Percentiles rank a stretch among this genome's conserved stretches.
phyloP scores from a whole-genome alignment of 768 basidiomycete genomes.

The Cyathus striatus region DNA sequence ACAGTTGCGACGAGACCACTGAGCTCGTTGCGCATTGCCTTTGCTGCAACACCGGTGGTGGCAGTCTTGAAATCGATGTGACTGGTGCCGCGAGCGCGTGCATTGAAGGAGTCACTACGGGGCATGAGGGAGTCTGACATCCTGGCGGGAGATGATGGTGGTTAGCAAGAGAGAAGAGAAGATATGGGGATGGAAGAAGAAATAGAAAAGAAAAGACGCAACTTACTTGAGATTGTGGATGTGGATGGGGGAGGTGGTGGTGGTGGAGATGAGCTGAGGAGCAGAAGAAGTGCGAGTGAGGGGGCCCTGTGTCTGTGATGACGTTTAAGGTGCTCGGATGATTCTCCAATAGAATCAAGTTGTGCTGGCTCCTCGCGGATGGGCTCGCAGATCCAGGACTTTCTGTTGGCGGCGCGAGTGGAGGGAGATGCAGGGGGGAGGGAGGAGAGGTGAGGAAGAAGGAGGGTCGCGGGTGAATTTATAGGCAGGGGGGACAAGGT shows the following conservation, averaged over 20 bases:
- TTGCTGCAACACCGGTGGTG: constrained; percentile 87
- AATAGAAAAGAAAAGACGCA: constrained; percentile 6
- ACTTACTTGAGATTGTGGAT: constrained; percentile 43
- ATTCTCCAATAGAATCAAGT: constrained; percentile 20
- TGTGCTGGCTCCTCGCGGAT: constrained; percentile 46
- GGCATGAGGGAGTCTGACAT: constrained; percentile 57
- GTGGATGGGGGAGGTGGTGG: constrained; percentile 55
- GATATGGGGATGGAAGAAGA: constrained; percentile 10
- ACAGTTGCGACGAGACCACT: constrained; percentile 87
- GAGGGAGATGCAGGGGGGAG: constrained; percentile 6
- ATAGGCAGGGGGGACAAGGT: no score
- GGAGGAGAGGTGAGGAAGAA: no score
- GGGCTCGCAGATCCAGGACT: constrained; percentile 36
- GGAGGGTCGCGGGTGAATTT: no score
- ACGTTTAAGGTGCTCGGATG: constrained; percentile 46
- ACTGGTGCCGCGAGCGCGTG: constrained; percentile 69
- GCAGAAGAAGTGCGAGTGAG: constrained; percentile 44
- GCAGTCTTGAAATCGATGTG: constrained; percentile 98
- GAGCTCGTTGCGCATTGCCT: constrained; percentile 98
- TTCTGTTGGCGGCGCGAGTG: constrained; percentile 17
- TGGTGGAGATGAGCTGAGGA: constrained; percentile 60
- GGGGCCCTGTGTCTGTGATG: constrained; percentile 53
- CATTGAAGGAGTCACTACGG: constrained; percentile 61
- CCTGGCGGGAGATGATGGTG: constrained; percentile 24
- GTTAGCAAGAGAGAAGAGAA: constrained; percentile 9